Conservation (phyloP, 225 moss, liverwort and hornwort genomes). For the Antitrichia curtipendula region DNA sequence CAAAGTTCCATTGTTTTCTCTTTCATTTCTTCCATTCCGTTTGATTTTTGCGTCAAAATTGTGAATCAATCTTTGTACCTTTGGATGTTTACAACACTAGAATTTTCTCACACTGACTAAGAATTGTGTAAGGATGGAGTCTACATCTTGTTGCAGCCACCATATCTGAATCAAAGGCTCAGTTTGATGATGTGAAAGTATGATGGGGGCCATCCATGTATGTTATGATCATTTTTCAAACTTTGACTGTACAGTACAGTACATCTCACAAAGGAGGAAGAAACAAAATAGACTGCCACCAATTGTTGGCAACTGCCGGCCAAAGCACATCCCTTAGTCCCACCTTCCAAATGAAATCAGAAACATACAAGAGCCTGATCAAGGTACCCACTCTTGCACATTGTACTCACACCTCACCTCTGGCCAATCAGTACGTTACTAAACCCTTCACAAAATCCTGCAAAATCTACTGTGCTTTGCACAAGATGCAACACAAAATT, state of each 20-base stretch:
- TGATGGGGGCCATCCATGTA: conserved; percentile 4
- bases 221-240: conserved; percentile 11
- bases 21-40: neutral
- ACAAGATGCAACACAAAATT: neutral
- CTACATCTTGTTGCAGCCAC: conserved; percentile 1
- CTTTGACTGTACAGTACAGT: conserved; percentile 25
- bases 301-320: neutral
- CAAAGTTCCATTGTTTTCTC: neutral
- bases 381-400: neutral
- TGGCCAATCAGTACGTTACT: neutral
- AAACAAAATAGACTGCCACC: neutral
- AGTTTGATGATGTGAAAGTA: neutral
- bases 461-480: too few species aligned
- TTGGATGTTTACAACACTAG: neutral
- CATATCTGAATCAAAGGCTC: neutral
- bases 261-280: neutral
- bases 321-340: neutral
- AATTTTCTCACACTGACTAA: neutral
- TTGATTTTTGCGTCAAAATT: too few species aligned
- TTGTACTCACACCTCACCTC: neutral
- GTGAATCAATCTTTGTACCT: neutral
- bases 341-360: neutral
- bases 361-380: neutral
- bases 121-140: neutral
- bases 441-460: neutral